These are phyloP conservation scores for Kingdonia uniflora DNA, from an alignment of 164 flowering plant genomes.

Conservation along the genomic window DNA sequence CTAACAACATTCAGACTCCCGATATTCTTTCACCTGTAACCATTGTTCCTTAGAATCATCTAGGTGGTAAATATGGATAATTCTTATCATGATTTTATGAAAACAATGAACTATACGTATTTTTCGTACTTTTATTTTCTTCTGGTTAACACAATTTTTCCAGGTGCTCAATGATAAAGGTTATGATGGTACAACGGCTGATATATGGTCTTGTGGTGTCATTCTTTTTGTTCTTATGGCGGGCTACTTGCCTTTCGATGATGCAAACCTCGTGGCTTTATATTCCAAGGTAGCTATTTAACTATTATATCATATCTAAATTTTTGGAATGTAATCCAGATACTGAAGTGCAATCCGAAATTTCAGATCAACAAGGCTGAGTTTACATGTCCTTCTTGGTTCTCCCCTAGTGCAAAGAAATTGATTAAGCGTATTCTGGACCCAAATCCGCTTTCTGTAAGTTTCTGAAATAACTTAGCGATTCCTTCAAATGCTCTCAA, in stretches of 20 bases:
- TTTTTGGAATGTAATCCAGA: slow-evolving; percentile 1
- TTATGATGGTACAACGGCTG: slow-evolving; percentile 82
- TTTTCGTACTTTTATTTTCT: not conserved
- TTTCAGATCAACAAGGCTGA: slow-evolving; percentile 70
- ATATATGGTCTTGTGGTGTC: slow-evolving; percentile 96
- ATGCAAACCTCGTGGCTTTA: slow-evolving; percentile 49
- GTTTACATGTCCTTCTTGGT: slow-evolving; percentile 72
- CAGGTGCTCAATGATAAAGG: slow-evolving; percentile 83
- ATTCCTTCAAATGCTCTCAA: no score
- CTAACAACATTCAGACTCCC: no score
- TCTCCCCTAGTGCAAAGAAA: slow-evolving; percentile 58
- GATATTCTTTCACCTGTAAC: no score
- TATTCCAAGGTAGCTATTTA: slow-evolving; percentile 48
- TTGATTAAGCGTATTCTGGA: slow-evolving; percentile 68
- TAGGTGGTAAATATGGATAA: no score
- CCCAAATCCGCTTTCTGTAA: slow-evolving; percentile 80
- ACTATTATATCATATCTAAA: not conserved
- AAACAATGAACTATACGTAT: no score
- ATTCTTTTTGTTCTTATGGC: slow-evolving; percentile 95
- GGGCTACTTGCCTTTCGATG: slow-evolving; percentile 94
- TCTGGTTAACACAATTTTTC: not conserved
- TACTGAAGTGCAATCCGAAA: slow-evolving; percentile 4
- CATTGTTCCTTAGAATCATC: no score
- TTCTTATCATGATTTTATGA: not conserved
- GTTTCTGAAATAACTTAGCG: slow-evolving; percentile 9